A percentile compares a stretch with the other conserved stretches of the same genome.
Conservation (phyloP, 805 yeast genomes). For the Torulaspora indica region DNA sequence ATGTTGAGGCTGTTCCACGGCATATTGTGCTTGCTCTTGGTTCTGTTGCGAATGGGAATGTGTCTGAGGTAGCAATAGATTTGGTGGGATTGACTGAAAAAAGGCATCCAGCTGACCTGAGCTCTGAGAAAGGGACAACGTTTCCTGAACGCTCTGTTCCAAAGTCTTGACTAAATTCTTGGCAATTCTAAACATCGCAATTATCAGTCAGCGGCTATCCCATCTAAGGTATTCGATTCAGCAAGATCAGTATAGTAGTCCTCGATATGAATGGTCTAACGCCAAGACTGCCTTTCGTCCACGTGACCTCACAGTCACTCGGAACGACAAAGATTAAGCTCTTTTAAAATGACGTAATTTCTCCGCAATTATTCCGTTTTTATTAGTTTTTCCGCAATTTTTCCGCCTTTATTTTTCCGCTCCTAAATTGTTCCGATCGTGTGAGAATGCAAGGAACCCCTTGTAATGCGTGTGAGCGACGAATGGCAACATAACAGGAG, state of each 20-base stretch:
- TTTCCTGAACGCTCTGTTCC: conserved; percentile 42
- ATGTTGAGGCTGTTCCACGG: conserved; percentile 6
- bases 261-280: background rate
- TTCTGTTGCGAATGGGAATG: conserved; percentile 30
- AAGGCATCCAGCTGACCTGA: conserved; percentile 33
- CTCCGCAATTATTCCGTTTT: background rate
- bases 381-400: background rate
- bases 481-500: background rate
- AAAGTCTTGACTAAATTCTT: conserved; percentile 54
- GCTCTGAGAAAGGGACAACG: conserved; percentile 37
- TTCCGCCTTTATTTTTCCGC: background rate
- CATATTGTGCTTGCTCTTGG: conserved; percentile 22
- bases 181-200: conserved; percentile 60
- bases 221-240: too few relatives aligned
- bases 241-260: too few relatives aligned
- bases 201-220: background rate
- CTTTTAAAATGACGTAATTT: background rate
- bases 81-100: conserved; percentile 37
- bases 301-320: too few relatives aligned
- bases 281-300: too few relatives aligned
- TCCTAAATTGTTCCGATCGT: too few relatives aligned
- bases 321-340: too few relatives aligned
- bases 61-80: conserved; percentile 29
- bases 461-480: background rate
- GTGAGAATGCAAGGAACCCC: too few relatives aligned